A percentile compares a stretch with the other conserved stretches of the same genome.
Evolutionary conservation across 2,329 filamentous ascomycete species (phyloP).

Genomic region (Exophiala lecanii-corni): DNA sequence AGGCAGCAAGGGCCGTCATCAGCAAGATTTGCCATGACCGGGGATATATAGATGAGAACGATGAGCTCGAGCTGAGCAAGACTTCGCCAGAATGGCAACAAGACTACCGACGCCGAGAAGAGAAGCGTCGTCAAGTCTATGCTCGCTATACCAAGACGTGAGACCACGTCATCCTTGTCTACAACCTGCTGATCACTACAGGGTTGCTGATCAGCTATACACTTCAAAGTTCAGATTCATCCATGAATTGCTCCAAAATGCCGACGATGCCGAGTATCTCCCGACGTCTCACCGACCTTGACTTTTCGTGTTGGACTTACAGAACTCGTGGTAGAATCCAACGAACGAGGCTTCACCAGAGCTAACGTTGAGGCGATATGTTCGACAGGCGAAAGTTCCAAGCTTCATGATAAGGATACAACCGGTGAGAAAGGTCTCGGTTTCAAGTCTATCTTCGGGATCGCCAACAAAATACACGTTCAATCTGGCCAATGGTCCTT

Average conservation of each 20-base stretch:
- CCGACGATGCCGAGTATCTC: slow-evolving; percentile 32
- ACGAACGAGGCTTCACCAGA: slow-evolving; percentile 40
- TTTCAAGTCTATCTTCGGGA: slow-evolving; percentile 36
- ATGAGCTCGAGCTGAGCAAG: slow-evolving; percentile 7
- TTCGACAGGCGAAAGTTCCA: slow-evolving; percentile 34
- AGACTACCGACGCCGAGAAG: slow-evolving; percentile 7
- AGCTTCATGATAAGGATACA: slow-evolving; percentile 27
- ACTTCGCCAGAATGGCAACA: slow-evolving; percentile 5
- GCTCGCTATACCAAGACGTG: slow-evolving; percentile 10
- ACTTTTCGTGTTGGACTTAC: slow-evolving; percentile 11
- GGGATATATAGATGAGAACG: slow-evolving; percentile 5
- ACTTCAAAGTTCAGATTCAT: slow-evolving; percentile 15
- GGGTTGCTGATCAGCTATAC: slow-evolving; percentile 17
- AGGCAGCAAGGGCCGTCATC: slow-evolving; percentile 8
- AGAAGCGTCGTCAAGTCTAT: neutral
- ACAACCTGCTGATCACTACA: slow-evolving; percentile 2
- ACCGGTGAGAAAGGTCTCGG: slow-evolving; percentile 36
- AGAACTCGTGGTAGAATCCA: slow-evolving; percentile 24
- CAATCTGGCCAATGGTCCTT: slow-evolving; percentile 22
- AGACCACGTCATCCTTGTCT: slow-evolving; percentile 1
- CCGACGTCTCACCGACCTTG: slow-evolving; percentile 5
- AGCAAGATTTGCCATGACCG: slow-evolving; percentile 5
- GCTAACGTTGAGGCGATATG: slow-evolving; percentile 38
- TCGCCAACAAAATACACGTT: slow-evolving; percentile 26
- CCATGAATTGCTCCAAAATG: slow-evolving; percentile 35